Percentiles rank a stretch among this genome's conserved stretches.
phyloP scores from a whole-genome alignment of 352 stramenopile species.

The Phytophthora boehmeriae region DNA sequence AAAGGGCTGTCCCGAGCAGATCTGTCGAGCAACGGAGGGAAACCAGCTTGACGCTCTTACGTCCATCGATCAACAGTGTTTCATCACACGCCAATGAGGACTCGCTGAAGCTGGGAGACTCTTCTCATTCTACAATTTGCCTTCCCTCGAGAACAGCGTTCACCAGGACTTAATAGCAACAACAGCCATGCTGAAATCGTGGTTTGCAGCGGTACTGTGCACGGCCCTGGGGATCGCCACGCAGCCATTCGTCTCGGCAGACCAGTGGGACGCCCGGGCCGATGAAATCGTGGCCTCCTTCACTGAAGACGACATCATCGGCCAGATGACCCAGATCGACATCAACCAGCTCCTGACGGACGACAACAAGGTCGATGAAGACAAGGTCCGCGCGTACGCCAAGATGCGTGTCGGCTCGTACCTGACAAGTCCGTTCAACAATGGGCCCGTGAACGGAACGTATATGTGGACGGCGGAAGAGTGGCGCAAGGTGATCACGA shows the following conservation, averaged over 20 bases:
- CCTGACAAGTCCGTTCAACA: slow-evolving; percentile 66
- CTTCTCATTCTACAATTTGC: slow-evolving; percentile 29
- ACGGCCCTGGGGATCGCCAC: slow-evolving; percentile 16
- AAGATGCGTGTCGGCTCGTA: slow-evolving; percentile 84
- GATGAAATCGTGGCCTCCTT: slow-evolving; percentile 26
- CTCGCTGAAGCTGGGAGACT: neutral
- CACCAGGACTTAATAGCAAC: neutral
- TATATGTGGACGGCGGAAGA: slow-evolving; percentile 46
- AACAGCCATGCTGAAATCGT: slow-evolving; percentile 30
- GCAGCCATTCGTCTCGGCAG: slow-evolving; percentile 16
- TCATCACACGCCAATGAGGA: neutral
- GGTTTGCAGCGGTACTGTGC: slow-evolving; percentile 22
- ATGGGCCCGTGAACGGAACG: slow-evolving; percentile 27
- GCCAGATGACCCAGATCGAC: slow-evolving; percentile 91
- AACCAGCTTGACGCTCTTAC: no score
- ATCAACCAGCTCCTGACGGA: slow-evolving; percentile 68
- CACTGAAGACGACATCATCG: slow-evolving; percentile 51
- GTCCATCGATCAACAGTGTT: neutral
- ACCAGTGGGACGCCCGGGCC: slow-evolving; percentile 21
- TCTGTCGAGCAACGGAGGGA: neutral
- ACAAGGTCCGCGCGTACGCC: slow-evolving; percentile 45
- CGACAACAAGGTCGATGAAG: slow-evolving; percentile 34
- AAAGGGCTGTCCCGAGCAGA: neutral
- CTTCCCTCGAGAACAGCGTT: slow-evolving; percentile 6
- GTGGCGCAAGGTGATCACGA: slow-evolving; percentile 65